These are phyloP conservation scores for Immersiporthe knoxdaviesiana DNA, from an alignment of 2,329 filamentous ascomycete genomes.

Conservation along the genomic window DNA sequence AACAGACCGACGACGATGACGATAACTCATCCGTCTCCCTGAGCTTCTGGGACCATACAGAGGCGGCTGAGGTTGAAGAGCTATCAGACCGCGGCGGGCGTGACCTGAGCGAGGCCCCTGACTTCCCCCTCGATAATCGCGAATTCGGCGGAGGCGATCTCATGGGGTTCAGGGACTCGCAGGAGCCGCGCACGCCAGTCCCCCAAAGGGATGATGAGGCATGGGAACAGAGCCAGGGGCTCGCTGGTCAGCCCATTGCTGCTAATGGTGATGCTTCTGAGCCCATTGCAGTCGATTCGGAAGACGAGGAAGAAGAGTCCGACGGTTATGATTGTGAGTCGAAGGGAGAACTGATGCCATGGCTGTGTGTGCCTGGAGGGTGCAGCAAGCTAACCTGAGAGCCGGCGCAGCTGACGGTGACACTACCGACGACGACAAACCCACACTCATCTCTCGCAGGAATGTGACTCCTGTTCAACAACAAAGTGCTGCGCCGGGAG, in stretches of 20 bases:
- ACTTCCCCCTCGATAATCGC: conserved; percentile 1
- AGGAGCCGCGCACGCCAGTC: background rate
- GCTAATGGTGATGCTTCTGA: background rate
- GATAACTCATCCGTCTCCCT: conserved; percentile 54
- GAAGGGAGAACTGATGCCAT: conserved; percentile 25
- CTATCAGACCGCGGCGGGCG: conserved; percentile 29
- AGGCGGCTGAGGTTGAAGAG: conserved; percentile 46
- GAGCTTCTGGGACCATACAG: conserved; percentile 67
- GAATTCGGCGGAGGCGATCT: conserved; percentile 10
- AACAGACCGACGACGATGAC: conserved; percentile 62
- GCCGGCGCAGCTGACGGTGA: conserved; percentile 59
- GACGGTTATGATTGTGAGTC: conserved; percentile 66
- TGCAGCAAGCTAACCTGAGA: conserved; percentile 43
- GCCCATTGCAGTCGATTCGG: conserved; percentile 19
- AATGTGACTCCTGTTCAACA: conserved; percentile 33
- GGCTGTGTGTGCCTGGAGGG: conserved; percentile 15
- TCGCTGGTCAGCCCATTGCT: background rate
- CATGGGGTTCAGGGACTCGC: background rate
- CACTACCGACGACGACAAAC: conserved; percentile 63
- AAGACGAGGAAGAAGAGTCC: conserved; percentile 33
- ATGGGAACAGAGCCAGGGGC: background rate
- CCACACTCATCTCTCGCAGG: conserved; percentile 54
- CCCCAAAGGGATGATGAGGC: conserved; percentile 1
- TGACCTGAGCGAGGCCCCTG: background rate
- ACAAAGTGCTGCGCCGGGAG: conserved; percentile 11